Evolutionary conservation across 306 rosid species (phyloP).

Genomic region (Benincasa hispida): DNA sequence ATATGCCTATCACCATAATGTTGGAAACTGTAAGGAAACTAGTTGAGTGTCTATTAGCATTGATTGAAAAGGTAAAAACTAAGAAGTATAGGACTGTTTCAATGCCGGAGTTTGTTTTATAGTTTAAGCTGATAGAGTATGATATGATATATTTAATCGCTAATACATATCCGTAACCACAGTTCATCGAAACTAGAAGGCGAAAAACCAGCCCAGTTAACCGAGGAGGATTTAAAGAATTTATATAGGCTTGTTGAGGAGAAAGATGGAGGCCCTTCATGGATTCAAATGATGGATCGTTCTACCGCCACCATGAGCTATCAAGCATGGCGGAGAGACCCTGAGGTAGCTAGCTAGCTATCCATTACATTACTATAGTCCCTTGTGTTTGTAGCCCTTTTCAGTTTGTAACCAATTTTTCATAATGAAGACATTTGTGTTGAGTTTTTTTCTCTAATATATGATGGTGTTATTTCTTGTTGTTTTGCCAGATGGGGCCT

Average conservation of each 20-base stretch:
- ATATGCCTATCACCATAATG: not conserved
- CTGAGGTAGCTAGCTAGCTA: constrained; percentile 19
- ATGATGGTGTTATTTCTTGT: not conserved
- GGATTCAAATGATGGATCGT: constrained; percentile 97
- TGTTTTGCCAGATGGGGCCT: constrained; percentile 35
- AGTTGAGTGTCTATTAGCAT: not conserved
- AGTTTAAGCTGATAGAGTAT: not conserved
- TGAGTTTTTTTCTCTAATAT: not conserved
- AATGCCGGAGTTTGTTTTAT: not conserved
- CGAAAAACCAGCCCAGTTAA: constrained; percentile 21
- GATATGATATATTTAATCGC: not conserved
- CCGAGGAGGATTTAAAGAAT: constrained; percentile 32
- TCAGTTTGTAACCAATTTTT: not conserved
- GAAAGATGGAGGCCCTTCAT: constrained; percentile 81
- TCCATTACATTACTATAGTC: not conserved
- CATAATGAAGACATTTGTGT: not conserved
- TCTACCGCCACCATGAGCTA: constrained; percentile 62
- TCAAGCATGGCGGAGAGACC: constrained; percentile 65
- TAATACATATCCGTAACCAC: not conserved
- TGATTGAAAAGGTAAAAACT: not conserved
- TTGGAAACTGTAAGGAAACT: not conserved
- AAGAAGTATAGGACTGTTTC: not conserved
- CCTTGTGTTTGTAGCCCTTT: not conserved
- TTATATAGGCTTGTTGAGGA: constrained; percentile 35
- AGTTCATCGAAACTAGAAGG: constrained; percentile 28